Conservation (phyloP, 768 basidiomycete genomes). For the Termitomyces sp. region DNA sequence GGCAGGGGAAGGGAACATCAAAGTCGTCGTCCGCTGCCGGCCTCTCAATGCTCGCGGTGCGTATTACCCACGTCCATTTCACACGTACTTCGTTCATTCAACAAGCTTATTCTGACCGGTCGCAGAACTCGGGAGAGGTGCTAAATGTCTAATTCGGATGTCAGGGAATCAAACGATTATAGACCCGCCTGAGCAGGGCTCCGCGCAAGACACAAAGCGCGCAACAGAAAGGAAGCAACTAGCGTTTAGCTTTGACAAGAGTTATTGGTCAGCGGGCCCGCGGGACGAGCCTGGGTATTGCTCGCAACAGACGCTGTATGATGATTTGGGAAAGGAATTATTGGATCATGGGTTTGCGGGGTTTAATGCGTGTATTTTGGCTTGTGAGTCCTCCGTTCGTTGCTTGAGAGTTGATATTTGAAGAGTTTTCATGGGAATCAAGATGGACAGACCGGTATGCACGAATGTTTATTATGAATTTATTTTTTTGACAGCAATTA, state of each 20-base stretch:
- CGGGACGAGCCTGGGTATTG: conserved; percentile 89
- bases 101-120: background rate
- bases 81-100: background rate
- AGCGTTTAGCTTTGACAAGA: conserved; percentile 94
- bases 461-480: too few relatives aligned
- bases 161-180: conserved; percentile 88
- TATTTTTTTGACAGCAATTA: conserved; percentile 23
- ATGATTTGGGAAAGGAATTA: conserved; percentile 90
- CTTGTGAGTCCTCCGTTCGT: conserved; percentile 62
- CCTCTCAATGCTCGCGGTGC: conserved; percentile 92
- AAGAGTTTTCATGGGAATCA: conserved; percentile 2
- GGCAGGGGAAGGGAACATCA: conserved; percentile 83
- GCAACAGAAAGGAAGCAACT: conserved; percentile 88
- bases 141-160: conserved; percentile 94
- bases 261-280: conserved; percentile 93
- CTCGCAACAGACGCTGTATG: conserved; percentile 90
- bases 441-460: conserved; percentile 85
- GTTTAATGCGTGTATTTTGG: conserved; percentile 98
- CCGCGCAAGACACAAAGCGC: conserved; percentile 64
- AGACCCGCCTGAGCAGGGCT: conserved; percentile 81
- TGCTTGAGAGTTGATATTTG: background rate
- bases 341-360: conserved; percentile 94
- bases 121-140: conserved; percentile 87
- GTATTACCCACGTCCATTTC: conserved; percentile 19
- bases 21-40: conserved; percentile 92